phyloP scores from a whole-genome alignment of 2,329 filamentous ascomycete species.

The Aspergillus sp. region DNA sequence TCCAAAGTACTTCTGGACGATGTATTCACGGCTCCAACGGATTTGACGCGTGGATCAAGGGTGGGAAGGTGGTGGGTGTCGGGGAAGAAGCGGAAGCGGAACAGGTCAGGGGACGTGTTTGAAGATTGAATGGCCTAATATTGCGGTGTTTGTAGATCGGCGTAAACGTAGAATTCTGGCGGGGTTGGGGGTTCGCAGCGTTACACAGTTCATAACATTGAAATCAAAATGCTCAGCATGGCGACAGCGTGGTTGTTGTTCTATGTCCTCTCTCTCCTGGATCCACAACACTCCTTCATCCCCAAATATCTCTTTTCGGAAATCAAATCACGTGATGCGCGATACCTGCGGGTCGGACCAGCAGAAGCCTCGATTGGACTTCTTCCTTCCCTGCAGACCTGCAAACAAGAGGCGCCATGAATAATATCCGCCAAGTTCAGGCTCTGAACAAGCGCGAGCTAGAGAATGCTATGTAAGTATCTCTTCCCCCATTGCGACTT shows the following conservation, averaged over 20 bases:
- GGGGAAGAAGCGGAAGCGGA: conserved; percentile 24
- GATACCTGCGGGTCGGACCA: background rate
- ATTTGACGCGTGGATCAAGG: conserved; percentile 19
- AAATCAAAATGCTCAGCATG: background rate
- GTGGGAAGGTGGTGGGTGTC: conserved; percentile 13
- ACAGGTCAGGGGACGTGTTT: conserved; percentile 31
- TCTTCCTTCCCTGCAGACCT: background rate
- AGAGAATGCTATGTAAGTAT: conserved; percentile 75
- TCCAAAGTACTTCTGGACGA: conserved; percentile 17
- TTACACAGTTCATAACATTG: conserved; percentile 1
- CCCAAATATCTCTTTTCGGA: conserved; percentile 9
- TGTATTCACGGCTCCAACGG: conserved; percentile 1
- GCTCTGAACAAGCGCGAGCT: conserved; percentile 93
- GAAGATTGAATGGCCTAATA: background rate
- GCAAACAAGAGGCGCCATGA: conserved; percentile 61
- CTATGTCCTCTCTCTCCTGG: conserved; percentile 8
- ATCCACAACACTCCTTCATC: conserved; percentile 8
- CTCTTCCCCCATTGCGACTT: background rate
- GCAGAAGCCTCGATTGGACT: background rate
- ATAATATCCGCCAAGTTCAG: conserved; percentile 88
- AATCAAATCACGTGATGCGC: conserved; percentile 5
- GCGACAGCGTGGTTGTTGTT: background rate
- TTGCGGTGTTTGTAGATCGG: background rate
- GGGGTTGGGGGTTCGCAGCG: background rate
- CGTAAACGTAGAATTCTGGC: background rate